Percentiles rank a stretch among this genome's conserved stretches.
phyloP scores from a whole-genome alignment of 306 rosid species.

The Vachellia collinsii region DNA sequence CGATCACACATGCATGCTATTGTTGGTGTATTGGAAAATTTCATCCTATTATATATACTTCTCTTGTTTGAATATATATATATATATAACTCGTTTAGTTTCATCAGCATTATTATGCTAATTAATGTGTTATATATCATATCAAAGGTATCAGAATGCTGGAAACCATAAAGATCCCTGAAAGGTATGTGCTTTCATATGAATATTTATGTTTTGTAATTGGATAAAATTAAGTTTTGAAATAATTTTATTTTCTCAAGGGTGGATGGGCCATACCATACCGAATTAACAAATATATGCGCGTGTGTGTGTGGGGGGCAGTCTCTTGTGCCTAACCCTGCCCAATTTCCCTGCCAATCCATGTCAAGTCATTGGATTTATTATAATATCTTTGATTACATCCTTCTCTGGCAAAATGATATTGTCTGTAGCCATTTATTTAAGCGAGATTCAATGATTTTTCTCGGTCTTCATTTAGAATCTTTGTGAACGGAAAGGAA shows the following conservation, averaged over 20 bases:
- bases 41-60: background rate
- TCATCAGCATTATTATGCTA: background rate
- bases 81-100: background rate
- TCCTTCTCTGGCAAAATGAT: background rate
- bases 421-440: background rate
- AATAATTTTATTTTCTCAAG: background rate
- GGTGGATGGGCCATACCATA: background rate
- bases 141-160: background rate
- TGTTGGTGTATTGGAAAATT: background rate
- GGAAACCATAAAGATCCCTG: too few species aligned
- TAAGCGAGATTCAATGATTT: background rate
- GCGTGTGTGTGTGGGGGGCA: too few species aligned
- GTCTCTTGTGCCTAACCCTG: background rate
- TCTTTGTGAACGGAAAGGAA: background rate
- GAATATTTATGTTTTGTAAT: too few species aligned
- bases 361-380: background rate
- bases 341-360: background rate
- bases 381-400: background rate
- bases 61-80: background rate
- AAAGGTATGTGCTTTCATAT: too few species aligned
- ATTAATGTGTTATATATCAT: background rate
- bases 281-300: background rate
- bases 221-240: too few species aligned
- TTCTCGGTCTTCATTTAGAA: background rate
- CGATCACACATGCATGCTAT: slow-evolving; percentile 19